Conservation (phyloP, 148 eudicot species). For the Rhododendron ferrugineum region DNA sequence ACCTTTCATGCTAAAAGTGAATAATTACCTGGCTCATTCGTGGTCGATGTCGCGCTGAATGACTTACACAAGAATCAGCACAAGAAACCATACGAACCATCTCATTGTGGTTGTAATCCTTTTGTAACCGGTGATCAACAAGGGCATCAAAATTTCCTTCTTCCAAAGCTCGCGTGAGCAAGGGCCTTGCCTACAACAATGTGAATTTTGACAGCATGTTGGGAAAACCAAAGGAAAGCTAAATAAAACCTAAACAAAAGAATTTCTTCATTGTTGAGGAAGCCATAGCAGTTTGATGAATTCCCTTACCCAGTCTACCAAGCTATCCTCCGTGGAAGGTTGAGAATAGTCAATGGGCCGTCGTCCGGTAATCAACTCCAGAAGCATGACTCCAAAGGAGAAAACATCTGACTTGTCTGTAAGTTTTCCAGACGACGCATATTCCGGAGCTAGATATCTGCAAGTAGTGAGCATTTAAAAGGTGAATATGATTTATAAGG, state of each 20-base stretch:
- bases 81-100: constrained; percentile 88
- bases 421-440: constrained; percentile 88
- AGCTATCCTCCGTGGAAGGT: constrained; percentile 75
- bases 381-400: constrained; percentile 87
- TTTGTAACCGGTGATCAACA: constrained; percentile 52
- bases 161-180: constrained; percentile 73
- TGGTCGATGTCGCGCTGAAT: constrained; percentile 79
- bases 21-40: constrained; percentile 82
- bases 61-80: constrained; percentile 88
- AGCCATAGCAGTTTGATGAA: neutral
- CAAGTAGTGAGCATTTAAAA: neutral
- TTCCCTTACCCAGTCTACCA: constrained; percentile 88
- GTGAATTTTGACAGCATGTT: neutral
- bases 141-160: constrained; percentile 67
- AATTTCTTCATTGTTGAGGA: neutral
- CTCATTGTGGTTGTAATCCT: constrained; percentile 55
- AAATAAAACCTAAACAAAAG: neutral
- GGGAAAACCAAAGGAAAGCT: neutral
- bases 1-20: neutral
- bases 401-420: constrained; percentile 93
- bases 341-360: constrained; percentile 65
- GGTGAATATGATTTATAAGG: neutral
- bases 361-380: constrained; percentile 86
- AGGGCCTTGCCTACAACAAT: constrained; percentile 68
- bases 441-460: constrained; percentile 97